These are phyloP conservation scores for Botrytis deweyae DNA, from an alignment of 2,329 filamentous ascomycete genomes.

Conservation along the genomic window DNA sequence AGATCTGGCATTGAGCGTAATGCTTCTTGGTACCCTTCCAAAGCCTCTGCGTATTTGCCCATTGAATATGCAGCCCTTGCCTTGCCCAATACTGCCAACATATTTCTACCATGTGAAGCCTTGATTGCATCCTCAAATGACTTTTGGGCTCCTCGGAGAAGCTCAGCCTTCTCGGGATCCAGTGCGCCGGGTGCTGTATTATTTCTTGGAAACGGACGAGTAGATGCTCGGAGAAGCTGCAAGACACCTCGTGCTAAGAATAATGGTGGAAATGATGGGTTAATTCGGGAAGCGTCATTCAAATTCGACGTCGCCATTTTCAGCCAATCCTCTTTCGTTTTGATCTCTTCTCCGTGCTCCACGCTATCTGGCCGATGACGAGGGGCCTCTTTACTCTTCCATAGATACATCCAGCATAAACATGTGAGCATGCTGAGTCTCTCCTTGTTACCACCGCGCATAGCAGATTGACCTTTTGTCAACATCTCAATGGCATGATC, in stretches of 20 bases:
- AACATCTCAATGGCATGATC: slow-evolving; percentile 77
- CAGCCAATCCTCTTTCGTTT: slow-evolving; percentile 91
- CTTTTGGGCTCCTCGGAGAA: slow-evolving; percentile 81
- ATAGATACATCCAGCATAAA: slow-evolving; percentile 69
- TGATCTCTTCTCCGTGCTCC: slow-evolving; percentile 63
- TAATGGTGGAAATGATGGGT: slow-evolving; percentile 86
- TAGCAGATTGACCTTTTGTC: slow-evolving; percentile 61
- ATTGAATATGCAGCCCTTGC: slow-evolving; percentile 84
- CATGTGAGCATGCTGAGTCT: slow-evolving; percentile 64
- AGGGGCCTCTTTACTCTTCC: slow-evolving; percentile 68
- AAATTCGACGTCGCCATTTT: slow-evolving; percentile 86
- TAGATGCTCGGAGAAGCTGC: slow-evolving; percentile 80
- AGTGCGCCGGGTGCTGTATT: slow-evolving; percentile 49
- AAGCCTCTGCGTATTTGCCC: slow-evolving; percentile 79
- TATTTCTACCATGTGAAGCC: slow-evolving; percentile 80
- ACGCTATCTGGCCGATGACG: slow-evolving; percentile 64
- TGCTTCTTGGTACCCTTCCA: slow-evolving; percentile 83
- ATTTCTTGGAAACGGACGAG: slow-evolving; percentile 70
- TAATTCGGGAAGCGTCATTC: slow-evolving; percentile 94
- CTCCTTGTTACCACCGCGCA: slow-evolving; percentile 62
- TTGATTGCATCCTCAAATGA: slow-evolving; percentile 93
- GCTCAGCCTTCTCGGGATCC: slow-evolving; percentile 73
- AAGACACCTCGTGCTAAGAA: slow-evolving; percentile 90
- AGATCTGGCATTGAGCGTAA: slow-evolving; percentile 82
- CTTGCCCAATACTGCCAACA: slow-evolving; percentile 89